Evolutionary conservation across 163 green algal genomes (phyloP).

Genomic region (Scenedesmus sp.): DNA sequence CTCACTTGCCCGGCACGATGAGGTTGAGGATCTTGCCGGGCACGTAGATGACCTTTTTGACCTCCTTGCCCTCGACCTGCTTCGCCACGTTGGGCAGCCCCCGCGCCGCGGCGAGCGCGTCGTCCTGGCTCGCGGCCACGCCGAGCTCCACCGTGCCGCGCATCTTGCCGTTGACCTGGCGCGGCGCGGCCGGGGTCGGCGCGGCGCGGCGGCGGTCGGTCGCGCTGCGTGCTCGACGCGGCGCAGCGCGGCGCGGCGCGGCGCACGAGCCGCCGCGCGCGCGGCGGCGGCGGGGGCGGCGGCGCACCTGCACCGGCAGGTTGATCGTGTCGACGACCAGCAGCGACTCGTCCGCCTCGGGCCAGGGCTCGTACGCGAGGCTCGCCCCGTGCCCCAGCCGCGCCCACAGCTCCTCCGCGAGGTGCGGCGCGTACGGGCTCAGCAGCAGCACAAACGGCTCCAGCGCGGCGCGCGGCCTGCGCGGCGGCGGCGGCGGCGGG

Average conservation of each 20-base stretch:
- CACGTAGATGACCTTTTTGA: constrained; percentile 97
- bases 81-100: constrained; percentile 75
- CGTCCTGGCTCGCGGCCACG: constrained; percentile 69
- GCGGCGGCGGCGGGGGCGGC: background rate
- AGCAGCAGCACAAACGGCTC: constrained; percentile 94
- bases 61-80: constrained; percentile 85
- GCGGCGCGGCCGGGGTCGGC: too few relatives aligned
- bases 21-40: constrained; percentile 96
- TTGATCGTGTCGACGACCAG: constrained; percentile 83
- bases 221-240: too few relatives aligned
- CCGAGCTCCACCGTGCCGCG: constrained; percentile 84
- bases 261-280: background rate
- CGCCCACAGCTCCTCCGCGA: constrained; percentile 94
- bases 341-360: constrained; percentile 78
- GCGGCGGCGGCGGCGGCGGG: too few relatives aligned
- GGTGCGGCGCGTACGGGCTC: constrained; percentile 94
- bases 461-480: constrained; percentile 65
- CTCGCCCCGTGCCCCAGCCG: constrained; percentile 62
- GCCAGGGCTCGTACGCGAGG: constrained; percentile 93
- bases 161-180: constrained; percentile 94
- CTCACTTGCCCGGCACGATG: constrained; percentile 68
- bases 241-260: too few relatives aligned
- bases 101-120: constrained; percentile 75
- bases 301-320: constrained; percentile 86
- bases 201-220: too few relatives aligned